Evolutionary conservation across 176 grass and related monocot species (phyloP), one percentile per base, ranked within the genome.

Genomic region (Oropetium thomaeum): DNA sequence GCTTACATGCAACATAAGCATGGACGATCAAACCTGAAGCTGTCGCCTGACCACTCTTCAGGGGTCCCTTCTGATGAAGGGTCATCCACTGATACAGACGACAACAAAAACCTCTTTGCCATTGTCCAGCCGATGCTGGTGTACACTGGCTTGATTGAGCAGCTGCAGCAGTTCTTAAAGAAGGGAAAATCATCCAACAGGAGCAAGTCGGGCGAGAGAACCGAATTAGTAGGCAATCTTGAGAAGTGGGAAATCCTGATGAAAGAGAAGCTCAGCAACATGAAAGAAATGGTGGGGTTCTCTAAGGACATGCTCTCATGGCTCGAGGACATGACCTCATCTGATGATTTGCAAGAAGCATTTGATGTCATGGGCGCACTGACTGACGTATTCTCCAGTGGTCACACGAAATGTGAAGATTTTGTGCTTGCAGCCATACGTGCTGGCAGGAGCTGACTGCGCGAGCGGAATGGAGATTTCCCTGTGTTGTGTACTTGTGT

Each of bases 1-100:
- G 86, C 91, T 30, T 92, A 86, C 58, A 92, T 98, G 95, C 95
- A 98, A 78, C 83, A 91, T 72, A 98, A 92, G 82, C 88, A 98
- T 20, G 87, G 87, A 10, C 69, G 91, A 23, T 85, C 87, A 8
- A 72, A 64, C 57, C 69, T 82, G 43, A 84, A 81, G 51, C 40
- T 87, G 63, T 62, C 77, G 0, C 61, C 91, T 7, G 87, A 90
- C 40, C 67, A 77, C 0, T 44, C 87, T 25, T 65, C 37, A 0
- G 29, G 41, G 7, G 53, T 54, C 32, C 43, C n/a, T 67, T 85
- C 84, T 47, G 87, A 90, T 25, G 91, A 93, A 79, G 88, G 92
- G 28, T 69, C 95, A 43, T 94, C 86, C 0, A 54, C 62, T 25
- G 95, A 98, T 69, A 38, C 80, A 25, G 64, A 25, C 28, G 91